These are phyloP conservation scores for Leccinellum rugosiceps DNA, from an alignment of 768 basidiomycete species.

Conservation along the genomic window DNA sequence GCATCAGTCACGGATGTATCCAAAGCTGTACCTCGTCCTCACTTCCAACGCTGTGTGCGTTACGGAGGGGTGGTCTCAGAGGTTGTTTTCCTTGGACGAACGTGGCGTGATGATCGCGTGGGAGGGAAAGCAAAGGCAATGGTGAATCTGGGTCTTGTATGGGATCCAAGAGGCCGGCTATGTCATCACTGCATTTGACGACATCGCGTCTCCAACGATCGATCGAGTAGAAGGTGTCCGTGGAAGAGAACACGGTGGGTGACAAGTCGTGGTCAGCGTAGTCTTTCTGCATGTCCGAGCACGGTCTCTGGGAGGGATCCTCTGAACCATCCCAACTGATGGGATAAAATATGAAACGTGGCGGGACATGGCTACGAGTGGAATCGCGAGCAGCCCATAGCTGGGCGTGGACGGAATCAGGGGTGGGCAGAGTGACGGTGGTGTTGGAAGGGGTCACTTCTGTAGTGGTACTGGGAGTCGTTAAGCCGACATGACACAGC, in stretches of 20 bases:
- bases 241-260: conserved; percentile 16
- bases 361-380: conserved; percentile 12
- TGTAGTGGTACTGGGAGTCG: neutral
- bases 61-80: neutral
- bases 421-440: conserved; percentile 30
- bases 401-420: conserved; percentile 18
- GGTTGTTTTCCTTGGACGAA: neutral
- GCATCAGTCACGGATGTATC: conserved; percentile 9
- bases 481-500: neutral
- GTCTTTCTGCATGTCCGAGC: neutral
- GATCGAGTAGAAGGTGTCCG: conserved; percentile 22
- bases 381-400: neutral
- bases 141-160: conserved; percentile 13
- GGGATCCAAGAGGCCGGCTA: conserved; percentile 14
- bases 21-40: conserved; percentile 14
- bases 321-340: conserved; percentile 24
- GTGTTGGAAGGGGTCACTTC: conserved; percentile 19
- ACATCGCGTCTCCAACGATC: conserved; percentile 23
- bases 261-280: conserved; percentile 33
- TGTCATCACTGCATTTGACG: conserved; percentile 1
- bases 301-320: conserved; percentile 7
- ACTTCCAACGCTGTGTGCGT: neutral
- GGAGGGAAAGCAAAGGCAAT: conserved; percentile 11
- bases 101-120: neutral
- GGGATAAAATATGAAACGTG: conserved; percentile 26